Evolutionary conservation across 306 rosid genomes (phyloP), one percentile per base, ranked within the genome.

Genomic region (Pterocarpus macrocarpus): DNA sequence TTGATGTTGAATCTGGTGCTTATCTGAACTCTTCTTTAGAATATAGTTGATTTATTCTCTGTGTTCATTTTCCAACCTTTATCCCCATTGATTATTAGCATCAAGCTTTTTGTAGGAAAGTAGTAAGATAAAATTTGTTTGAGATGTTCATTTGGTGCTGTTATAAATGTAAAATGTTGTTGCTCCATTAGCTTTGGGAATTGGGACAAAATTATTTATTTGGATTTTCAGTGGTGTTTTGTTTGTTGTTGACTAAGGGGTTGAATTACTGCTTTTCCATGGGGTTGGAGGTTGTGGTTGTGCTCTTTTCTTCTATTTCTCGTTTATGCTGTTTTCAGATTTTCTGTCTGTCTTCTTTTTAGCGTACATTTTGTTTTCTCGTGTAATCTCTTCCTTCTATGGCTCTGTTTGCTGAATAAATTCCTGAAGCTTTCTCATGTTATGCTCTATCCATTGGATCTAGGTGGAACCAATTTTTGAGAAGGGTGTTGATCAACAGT

Each of bases 401-500:
- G 43, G 79, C 10, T 72, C 62, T 68, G 15, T 43, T 81, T 57
- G 57, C 76, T 67, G 73, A 68, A 83, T 80, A 52, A 79, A 58
- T 68, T 81, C 59, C 55, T 35, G 56, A 56, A 45, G 76, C 53
- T 36, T 16, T 86, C 82, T 59, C 69, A 53, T 57, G 32, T 79
- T 65, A 49, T 55, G 75, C n/a, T 71, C 8, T 74, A 80, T 82
- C 72, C 73, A 28, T 77, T 85, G 87, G 83, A 75, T 75, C 22
- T 81, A 96, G 99, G 99, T 96, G 90, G 99, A 96, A 87, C 98
- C 99, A 71, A 93, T 96, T 83, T 96, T 89, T 81, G 99, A 96
- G 89, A 96, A 93, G 86, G 98, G 99, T 72, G 90, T 96, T 32
- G 98, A 96, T 87, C 99, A 88, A 82, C 90, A 86, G 64, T 93